Percentiles rank a stretch among this genome's conserved stretches.
Evolutionary conservation across 2,329 filamentous ascomycete genomes (phyloP).

Genomic region (Claviceps sp.): DNA sequence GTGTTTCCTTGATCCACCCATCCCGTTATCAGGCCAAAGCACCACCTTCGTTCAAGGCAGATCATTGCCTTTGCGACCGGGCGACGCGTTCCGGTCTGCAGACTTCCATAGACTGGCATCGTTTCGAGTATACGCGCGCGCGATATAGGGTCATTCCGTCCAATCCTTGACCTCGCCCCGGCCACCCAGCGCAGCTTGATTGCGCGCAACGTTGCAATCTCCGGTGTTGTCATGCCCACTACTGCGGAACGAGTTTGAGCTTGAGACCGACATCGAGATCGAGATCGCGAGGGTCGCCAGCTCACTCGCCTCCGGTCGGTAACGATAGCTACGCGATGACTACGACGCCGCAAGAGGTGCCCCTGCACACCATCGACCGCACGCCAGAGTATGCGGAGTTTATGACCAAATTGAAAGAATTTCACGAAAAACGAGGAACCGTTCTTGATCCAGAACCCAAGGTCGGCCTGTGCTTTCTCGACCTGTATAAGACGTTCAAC

Average conservation of each 20-base stretch:
- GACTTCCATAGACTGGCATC: background rate
- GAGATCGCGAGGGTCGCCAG: background rate
- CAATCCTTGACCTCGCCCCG: background rate
- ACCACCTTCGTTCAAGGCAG: slow-evolving; percentile 4
- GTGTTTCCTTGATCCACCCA: background rate
- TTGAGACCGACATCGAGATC: background rate
- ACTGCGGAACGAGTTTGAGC: background rate
- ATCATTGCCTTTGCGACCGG: slow-evolving; percentile 12
- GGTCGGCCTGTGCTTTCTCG: slow-evolving; percentile 62
- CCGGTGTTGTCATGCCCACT: background rate
- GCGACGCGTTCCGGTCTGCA: slow-evolving; percentile 5
- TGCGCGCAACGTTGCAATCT: slow-evolving; percentile 2
- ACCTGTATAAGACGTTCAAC: slow-evolving; percentile 67
- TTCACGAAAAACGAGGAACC: slow-evolving; percentile 69
- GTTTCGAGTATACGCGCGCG: background rate
- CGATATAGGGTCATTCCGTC: background rate
- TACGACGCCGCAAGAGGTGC: slow-evolving; percentile 21
- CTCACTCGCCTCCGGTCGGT: background rate
- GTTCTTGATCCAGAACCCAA: slow-evolving; percentile 69
- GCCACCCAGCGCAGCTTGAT: background rate
- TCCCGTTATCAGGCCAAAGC: slow-evolving; percentile 1
- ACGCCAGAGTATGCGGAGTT: slow-evolving; percentile 67
- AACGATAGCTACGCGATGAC: slow-evolving; percentile 9
- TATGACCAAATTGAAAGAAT: slow-evolving; percentile 56
- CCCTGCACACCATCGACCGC: slow-evolving; percentile 37